Base-by-base conservation (phyloP, 2,329 filamentous ascomycete genomes). In the Fragosphaeria purpurea region DNA sequence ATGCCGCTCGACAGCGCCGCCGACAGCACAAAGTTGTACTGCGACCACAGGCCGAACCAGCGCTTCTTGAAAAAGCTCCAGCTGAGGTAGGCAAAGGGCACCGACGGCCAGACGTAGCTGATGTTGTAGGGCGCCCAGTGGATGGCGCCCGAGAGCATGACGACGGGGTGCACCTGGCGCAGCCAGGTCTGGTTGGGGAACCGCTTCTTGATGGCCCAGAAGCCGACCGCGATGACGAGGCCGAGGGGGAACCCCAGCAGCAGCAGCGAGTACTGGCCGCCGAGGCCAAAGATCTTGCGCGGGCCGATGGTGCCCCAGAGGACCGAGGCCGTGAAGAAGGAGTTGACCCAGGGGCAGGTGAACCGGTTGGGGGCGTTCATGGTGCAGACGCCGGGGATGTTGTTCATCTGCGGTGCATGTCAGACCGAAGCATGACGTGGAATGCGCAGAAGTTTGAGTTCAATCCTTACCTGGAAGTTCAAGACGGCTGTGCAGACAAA, bases 301-400 rank as follows among this genome's bases (percentile, higher is more conserved):
- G 76, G 75, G 0, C 76, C 80, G 50, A 83, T 79, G 13, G 79
- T 69, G 51, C 80, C 80, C 79, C 79, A 81, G 50, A 80, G 74
- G 6, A 81, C 70, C 22, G 75, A 78, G 32, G 74, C 74, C 31
- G 76, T 79, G 66, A 77, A 82, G 60, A 82, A 82, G 0, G 79
- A 77, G 31, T 72, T 72, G 12, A 74, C 75, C 38, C 71, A 70
- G 7, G 79, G 79, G 59, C 79, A 82, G 30, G 67, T 76, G 57
- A 80, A 75, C 47, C 74, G 71, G 57, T 74, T 71, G 2, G 60
- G 34, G 55, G 80, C 75, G 0, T 68, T 39, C 0, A 59, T 50
- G 1, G 67, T 70, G 64, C 80, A 83, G 33, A 83, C 70, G 6
- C 69, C 68, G 1, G 50, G 50, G 45, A 52, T 52, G 10, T 52